Conservation (phyloP, 1,284 basidiomycete genomes). For the Agaricales sp. region DNA sequence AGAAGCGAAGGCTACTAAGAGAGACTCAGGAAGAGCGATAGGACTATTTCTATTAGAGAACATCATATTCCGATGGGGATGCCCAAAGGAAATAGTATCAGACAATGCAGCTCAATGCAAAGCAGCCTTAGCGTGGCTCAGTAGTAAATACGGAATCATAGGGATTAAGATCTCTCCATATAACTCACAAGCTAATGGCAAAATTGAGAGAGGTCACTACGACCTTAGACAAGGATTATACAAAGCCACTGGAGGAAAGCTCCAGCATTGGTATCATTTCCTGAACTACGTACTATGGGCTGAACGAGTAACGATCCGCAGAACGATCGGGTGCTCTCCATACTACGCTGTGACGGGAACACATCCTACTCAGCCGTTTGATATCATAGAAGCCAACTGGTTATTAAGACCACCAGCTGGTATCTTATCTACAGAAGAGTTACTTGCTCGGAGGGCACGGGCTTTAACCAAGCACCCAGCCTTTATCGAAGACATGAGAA, state of each 20-base stretch:
- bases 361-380: conserved; percentile 19
- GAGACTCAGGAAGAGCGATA: conserved; percentile 11
- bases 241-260: conserved; percentile 18
- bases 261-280: conserved; percentile 13
- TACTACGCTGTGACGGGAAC: conserved; percentile 18
- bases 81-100: conserved; percentile 13
- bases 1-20: conserved; percentile 12
- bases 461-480: conserved; percentile 13
- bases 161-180: conserved; percentile 26
- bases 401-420: conserved; percentile 9
- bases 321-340: conserved; percentile 13
- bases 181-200: conserved; percentile 23
- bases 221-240: conserved; percentile 17
- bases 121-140: conserved; percentile 13
- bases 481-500: conserved; percentile 9
- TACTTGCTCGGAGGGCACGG: conserved; percentile 11
- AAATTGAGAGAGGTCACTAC: conserved; percentile 20
- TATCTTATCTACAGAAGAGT: conserved; percentile 10
- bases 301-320: conserved; percentile 17
- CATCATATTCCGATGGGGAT: conserved; percentile 17
- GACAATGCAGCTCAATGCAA: conserved; percentile 11
- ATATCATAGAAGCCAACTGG: conserved; percentile 19
- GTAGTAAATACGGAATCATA: conserved; percentile 15
- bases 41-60: conserved; percentile 16
- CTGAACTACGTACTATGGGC: conserved; percentile 20